These are phyloP conservation scores for Saccharum officinarum DNA, from an alignment of 176 grass and related monocot species.

Conservation along the genomic window DNA sequence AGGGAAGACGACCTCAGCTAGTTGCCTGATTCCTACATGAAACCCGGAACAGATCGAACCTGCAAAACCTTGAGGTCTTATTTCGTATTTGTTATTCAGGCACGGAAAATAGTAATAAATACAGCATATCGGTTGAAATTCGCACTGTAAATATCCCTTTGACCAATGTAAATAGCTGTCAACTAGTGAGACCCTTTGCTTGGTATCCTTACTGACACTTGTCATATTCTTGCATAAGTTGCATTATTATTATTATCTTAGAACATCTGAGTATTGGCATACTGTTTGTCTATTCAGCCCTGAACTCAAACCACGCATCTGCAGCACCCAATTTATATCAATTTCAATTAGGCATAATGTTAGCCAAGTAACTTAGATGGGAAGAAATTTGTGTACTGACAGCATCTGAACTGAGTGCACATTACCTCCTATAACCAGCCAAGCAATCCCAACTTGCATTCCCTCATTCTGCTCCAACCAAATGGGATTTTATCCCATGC, in stretches of 20 bases:
- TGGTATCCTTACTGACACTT: not conserved
- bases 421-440: not conserved
- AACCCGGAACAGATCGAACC: not conserved
- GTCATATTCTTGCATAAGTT: not conserved
- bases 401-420: not conserved
- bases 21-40: not conserved
- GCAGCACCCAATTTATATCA: not conserved
- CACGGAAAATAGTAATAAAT: not conserved
- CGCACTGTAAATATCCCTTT: not conserved
- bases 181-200: not conserved
- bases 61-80: not conserved
- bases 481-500: not conserved
- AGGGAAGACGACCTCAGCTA: not conserved
- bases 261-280: not conserved
- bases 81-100: not conserved
- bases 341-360: not conserved
- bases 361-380: not conserved
- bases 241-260: not conserved
- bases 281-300: not conserved
- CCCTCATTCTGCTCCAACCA: not conserved
- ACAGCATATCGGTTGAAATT: constrained; percentile 1
- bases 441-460: not conserved
- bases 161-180: not conserved
- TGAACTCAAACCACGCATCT: not conserved
- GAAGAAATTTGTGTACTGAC: not conserved